Evolutionary conservation across 176 grass and related monocot species (phyloP).

Genomic region (Carex kokanica): DNA sequence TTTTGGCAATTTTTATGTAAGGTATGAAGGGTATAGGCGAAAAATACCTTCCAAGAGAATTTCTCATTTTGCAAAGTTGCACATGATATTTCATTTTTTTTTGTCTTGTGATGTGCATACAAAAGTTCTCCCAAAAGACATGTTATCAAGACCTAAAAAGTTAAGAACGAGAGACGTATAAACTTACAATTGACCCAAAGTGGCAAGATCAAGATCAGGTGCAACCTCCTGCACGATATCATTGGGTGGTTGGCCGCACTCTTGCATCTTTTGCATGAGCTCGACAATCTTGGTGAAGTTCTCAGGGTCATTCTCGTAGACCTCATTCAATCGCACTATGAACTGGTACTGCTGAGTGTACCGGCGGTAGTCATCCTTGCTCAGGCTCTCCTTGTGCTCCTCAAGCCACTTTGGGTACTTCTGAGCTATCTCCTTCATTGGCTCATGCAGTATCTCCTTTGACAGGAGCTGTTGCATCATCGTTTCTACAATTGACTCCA

Average conservation of each 20-base stretch:
- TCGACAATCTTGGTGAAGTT: conserved; percentile 84
- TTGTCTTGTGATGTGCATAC: neutral
- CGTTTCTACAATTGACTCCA: conserved; percentile 92
- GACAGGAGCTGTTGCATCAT: conserved; percentile 99
- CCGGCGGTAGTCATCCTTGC: conserved; percentile 64
- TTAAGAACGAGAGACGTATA: neutral
- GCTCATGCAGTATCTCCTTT: conserved; percentile 93
- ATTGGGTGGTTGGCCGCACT: conserved; percentile 86
- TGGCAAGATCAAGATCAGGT: conserved; percentile 81
- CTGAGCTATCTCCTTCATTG: conserved; percentile 94
- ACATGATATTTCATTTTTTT: neutral
- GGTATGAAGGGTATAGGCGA: neutral
- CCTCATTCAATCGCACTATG: conserved; percentile 70
- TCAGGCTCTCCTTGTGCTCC: conserved; percentile 66
- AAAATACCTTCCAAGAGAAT: neutral
- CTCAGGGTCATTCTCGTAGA: conserved; percentile 80
- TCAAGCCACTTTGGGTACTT: conserved; percentile 95
- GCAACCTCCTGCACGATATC: conserved; percentile 88
- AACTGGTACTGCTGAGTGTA: conserved; percentile 70
- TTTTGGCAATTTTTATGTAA: neutral
- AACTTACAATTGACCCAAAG: conserved; percentile 81
- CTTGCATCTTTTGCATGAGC: conserved; percentile 98
- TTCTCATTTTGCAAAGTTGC: neutral
- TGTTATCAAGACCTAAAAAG: neutral
- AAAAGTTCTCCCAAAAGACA: neutral